Conservation (phyloP, 1,284 basidiomycete genomes). For the Cutaneotrichosporon sp. region DNA sequence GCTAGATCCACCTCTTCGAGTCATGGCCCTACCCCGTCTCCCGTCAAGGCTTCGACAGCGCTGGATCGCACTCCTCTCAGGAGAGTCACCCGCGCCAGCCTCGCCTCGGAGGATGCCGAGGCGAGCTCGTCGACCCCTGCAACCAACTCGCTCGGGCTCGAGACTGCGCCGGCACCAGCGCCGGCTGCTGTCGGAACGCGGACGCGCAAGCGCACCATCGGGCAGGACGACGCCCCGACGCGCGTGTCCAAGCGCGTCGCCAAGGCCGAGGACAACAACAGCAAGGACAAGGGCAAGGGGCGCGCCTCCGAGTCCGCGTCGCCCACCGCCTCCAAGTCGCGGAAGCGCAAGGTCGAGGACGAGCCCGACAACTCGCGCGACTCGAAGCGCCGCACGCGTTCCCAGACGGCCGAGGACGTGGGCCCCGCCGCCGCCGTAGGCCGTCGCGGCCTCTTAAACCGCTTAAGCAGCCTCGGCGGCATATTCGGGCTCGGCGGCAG, state of each 20-base stretch:
- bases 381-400: not conserved
- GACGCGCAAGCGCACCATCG: not conserved
- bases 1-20: not conserved
- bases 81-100: constrained; percentile 21
- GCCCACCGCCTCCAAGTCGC: not conserved
- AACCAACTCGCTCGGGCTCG: not conserved
- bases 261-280: not conserved
- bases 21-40: not conserved
- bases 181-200: not conserved
- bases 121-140: not conserved
- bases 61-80: not conserved
- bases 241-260: not conserved
- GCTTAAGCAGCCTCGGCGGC: not conserved
- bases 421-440: not conserved
- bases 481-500: not conserved
- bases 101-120: not conserved
- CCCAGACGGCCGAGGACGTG: not conserved
- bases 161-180: not conserved
- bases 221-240: not conserved
- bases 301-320: not conserved
- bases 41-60: not conserved
- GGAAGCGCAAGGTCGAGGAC: constrained; percentile 1
- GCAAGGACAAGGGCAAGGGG: not conserved
- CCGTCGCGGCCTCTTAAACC: not conserved
- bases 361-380: not conserved